These are phyloP conservation scores for Jatropha podagrica DNA, from an alignment of 441 rosid species.

Conservation along the genomic window DNA sequence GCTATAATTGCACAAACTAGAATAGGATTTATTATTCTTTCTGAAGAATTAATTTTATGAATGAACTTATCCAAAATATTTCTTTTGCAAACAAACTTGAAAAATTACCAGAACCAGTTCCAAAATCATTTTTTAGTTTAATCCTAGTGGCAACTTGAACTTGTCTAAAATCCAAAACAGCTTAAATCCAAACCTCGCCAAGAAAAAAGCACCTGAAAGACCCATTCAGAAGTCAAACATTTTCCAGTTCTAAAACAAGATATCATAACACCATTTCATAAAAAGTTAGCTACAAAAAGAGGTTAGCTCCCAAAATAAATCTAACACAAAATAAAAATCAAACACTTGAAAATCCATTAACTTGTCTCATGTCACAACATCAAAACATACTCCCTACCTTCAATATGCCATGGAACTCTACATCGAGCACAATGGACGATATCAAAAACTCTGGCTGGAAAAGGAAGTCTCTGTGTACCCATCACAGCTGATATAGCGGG, in stretches of 20 bases:
- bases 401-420: conserved; percentile 98
- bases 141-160: neutral
- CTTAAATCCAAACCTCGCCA: neutral
- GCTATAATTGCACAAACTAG: neutral
- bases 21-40: neutral
- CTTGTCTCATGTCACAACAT: conserved; percentile 1
- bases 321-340: neutral
- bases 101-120: neutral
- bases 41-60: neutral
- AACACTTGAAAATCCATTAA: conserved; percentile 6
- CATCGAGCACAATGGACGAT: conserved; percentile 95
- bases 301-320: neutral
- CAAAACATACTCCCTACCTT: conserved; percentile 49
- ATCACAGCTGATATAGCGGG: conserved; percentile 95
- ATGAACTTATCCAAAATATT: neutral
- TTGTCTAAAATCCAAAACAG: no score
- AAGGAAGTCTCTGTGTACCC: conserved; percentile 95
- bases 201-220: neutral
- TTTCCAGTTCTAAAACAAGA: neutral
- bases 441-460: conserved; percentile 87
- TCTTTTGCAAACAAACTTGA: neutral
- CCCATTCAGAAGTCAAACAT: neutral
- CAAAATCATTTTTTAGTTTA: neutral
- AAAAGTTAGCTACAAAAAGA: neutral
- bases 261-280: neutral